Conservation (phyloP, 2,329 filamentous ascomycete genomes). For the Penicillium janthinellum region DNA sequence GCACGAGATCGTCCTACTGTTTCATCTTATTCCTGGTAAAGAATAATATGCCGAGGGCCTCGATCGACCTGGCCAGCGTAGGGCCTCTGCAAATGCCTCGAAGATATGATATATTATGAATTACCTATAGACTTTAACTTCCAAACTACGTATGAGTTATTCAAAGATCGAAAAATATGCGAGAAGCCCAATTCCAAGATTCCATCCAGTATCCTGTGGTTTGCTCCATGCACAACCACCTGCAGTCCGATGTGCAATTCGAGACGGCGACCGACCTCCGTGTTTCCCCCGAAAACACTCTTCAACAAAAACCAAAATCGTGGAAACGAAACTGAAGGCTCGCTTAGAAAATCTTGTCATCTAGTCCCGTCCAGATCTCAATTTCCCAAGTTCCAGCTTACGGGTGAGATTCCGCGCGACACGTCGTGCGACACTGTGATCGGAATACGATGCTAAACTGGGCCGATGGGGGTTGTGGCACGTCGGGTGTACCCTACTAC, state of each 20-base stretch:
- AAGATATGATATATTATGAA: not conserved
- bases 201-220: too few species aligned
- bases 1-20: conserved; percentile 26
- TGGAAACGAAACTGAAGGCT: not conserved
- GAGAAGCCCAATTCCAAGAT: too few species aligned
- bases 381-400: conserved; percentile 14
- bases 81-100: not conserved
- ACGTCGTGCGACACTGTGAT: conserved; percentile 20
- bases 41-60: not conserved
- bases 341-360: conserved; percentile 7
- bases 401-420: conserved; percentile 19
- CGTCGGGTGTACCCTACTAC: not conserved
- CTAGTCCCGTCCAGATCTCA: conserved; percentile 25
- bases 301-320: not conserved
- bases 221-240: not conserved
- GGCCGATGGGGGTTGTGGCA: not conserved
- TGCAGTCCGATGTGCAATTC: not conserved
- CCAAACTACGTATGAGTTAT: not conserved
- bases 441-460: conserved; percentile 6
- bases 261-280: not conserved
- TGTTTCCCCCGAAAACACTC: not conserved
- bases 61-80: not conserved
- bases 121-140: not conserved
- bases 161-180: not conserved
- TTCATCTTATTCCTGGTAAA: conserved; percentile 14